These are phyloP conservation scores for Bombardia bombarda DNA, from an alignment of 495 filamentous ascomycete species.

Conservation along the genomic window DNA sequence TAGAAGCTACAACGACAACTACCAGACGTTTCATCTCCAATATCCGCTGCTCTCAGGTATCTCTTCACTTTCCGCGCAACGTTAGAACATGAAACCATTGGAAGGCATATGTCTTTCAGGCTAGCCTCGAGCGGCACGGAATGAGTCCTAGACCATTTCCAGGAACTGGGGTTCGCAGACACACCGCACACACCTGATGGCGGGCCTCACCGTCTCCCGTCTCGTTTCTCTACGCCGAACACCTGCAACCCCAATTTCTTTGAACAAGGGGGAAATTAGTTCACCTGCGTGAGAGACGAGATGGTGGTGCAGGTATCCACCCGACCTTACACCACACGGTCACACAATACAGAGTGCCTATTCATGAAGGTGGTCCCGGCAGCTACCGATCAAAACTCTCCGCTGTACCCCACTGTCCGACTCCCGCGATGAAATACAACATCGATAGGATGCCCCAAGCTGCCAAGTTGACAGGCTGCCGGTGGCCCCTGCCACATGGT, in stretches of 20 bases:
- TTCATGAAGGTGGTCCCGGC: constrained; percentile 13
- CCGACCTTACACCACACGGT: neutral
- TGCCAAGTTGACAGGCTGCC: constrained; percentile 9
- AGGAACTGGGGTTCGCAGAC: constrained; percentile 15
- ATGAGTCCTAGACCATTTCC: constrained; percentile 12
- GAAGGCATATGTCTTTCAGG: constrained; percentile 13
- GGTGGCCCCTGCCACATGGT: constrained; percentile 11
- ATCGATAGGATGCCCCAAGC: constrained; percentile 1
- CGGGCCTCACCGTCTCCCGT: constrained; percentile 7
- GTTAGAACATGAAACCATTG: constrained; percentile 11
- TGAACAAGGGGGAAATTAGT: too few relatives aligned
- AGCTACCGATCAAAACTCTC: constrained; percentile 24
- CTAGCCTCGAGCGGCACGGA: constrained; percentile 16
- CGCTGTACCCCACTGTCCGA: constrained; percentile 14
- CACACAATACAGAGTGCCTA: neutral
- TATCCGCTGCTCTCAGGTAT: neutral
- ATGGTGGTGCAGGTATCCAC: constrained; percentile 3
- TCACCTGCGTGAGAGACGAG: constrained; percentile 8
- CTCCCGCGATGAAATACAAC: constrained; percentile 14
- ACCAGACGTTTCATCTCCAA: constrained; percentile 13
- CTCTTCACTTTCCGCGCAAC: neutral
- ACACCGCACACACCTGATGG: constrained; percentile 1
- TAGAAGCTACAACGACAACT: constrained; percentile 3
- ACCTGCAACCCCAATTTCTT: neutral
- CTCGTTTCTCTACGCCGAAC: constrained; percentile 7